Base-by-base conservation (phyloP, 108 stramenopile species). In the Epithemia pelagica region DNA sequence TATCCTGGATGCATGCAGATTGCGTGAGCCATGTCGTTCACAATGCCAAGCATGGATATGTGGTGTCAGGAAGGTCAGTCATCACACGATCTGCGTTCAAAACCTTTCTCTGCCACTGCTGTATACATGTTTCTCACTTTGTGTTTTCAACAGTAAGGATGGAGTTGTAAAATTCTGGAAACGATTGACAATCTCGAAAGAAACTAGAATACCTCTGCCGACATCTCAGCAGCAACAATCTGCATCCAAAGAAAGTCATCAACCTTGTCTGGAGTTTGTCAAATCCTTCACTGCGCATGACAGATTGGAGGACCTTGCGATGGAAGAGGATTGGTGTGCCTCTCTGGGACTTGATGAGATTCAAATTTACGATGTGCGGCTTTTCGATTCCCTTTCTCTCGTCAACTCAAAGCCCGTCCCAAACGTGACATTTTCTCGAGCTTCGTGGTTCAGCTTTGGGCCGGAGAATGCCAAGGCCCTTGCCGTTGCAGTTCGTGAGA, bases 151-250 rank as follows among this genome's bases (percentile, higher is more conserved):
- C 37, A 64, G 58, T 54, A 61, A 70, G 19, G 97, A 99, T 73
- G 99, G 98, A 0, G 79, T 96, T 30, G 92, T 99, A 58, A 98
- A 98, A 73, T 98, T 99, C 73, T 99, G 99, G 99, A 97, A 97
- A 71, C 94, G 97, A 52, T 79, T 79, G n/a, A 65, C 83, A 8
- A 59, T 76, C 28, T 62, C 55, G 30, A 54, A 15, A 30, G 46
- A 20, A 54, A 54, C 28, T 52, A 61, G 26, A 32, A 21, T 25
- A 33, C 46, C 53, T 24, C 21, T 31, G 46, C 1, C 24, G 26
- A 30, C 62, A 15, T 30, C 5, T 29, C 62, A 27, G 51, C 51
- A n/a, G 66, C 60, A 22, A 53, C 67, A 25, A 46, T 29, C 37
- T 26, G 20, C 27, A 54, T 25, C 20, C 15, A 5, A 46, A 46